Conservation (phyloP, 352 stramenopile species). For the Pythium utonaiense region DNA sequence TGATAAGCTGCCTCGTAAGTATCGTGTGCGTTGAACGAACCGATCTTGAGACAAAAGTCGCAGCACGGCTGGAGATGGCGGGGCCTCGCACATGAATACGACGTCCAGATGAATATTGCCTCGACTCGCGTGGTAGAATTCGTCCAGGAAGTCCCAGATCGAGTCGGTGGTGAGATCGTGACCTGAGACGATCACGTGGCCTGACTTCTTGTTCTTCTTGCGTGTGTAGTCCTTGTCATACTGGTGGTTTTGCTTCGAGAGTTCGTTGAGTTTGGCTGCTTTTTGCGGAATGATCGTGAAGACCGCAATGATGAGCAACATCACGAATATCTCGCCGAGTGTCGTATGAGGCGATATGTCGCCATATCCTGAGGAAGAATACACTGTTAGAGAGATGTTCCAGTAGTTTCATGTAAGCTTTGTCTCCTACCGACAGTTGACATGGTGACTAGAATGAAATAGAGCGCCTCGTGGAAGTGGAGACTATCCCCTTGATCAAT, state of each 20-base stretch:
- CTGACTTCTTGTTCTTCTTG: constrained; percentile 34
- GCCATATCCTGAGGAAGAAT: constrained; percentile 43
- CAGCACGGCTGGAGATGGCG: constrained; percentile 34
- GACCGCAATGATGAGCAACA: constrained; percentile 61
- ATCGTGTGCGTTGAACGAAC: constrained; percentile 43
- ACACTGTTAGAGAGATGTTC: not conserved
- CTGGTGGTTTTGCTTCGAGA: constrained; percentile 52
- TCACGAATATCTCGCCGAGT: constrained; percentile 63
- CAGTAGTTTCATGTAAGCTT: not conserved
- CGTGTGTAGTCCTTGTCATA: constrained; percentile 53
- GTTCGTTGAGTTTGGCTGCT: constrained; percentile 53
- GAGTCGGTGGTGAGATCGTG: constrained; percentile 38
- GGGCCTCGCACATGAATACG: constrained; percentile 51
- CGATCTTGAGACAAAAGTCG: constrained; percentile 42
- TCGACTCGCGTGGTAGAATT: constrained; percentile 68
- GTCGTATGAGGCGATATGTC: constrained; percentile 51
- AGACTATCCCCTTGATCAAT: constrained; percentile 29
- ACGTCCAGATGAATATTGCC: constrained; percentile 60
- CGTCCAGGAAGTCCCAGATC: constrained; percentile 58
- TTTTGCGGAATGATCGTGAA: constrained; percentile 64
- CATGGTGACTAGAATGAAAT: constrained; percentile 72
- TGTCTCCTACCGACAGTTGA: constrained; percentile 53
- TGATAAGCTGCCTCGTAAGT: constrained; percentile 49
- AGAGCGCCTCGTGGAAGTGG: constrained; percentile 61
- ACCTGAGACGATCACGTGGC: constrained; percentile 61